These are phyloP conservation scores for Orbilia oligospora DNA, from an alignment of 2,329 filamentous ascomycete species.

Conservation along the genomic window DNA sequence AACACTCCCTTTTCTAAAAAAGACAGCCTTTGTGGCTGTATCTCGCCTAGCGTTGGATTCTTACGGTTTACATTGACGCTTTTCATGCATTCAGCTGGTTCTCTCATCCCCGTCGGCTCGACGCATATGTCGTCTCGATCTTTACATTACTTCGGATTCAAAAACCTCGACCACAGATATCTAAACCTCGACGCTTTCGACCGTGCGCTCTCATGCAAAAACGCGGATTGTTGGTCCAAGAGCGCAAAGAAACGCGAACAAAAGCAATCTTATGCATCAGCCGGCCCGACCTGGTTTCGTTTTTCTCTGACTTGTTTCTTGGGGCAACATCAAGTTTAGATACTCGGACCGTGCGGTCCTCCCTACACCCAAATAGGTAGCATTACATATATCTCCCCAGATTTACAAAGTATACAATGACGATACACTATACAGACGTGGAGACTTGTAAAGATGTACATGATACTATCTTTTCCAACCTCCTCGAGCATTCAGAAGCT, in stretches of 20 bases:
- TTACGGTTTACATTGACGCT: not conserved
- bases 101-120: not conserved
- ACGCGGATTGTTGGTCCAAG: not conserved
- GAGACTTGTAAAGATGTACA: not conserved
- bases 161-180: not conserved
- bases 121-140: not conserved
- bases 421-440: not conserved
- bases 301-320: not conserved
- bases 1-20: not conserved
- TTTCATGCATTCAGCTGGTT: not conserved
- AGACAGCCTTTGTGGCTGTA: not conserved
- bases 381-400: constrained; percentile 15
- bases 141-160: not conserved
- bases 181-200: not conserved
- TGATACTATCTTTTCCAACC: not conserved
- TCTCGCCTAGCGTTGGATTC: not conserved
- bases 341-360: constrained; percentile 25
- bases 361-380: not conserved
- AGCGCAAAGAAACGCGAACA: constrained; percentile 27
- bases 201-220: constrained; percentile 5
- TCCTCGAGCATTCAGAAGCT: not conserved
- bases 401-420: constrained; percentile 4
- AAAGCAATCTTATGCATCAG: constrained; percentile 33
- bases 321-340: not conserved
- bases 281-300: not conserved